These are phyloP conservation scores for Aspergillus sclerotialis DNA, from an alignment of 2,329 filamentous ascomycete genomes.

Conservation along the genomic window DNA sequence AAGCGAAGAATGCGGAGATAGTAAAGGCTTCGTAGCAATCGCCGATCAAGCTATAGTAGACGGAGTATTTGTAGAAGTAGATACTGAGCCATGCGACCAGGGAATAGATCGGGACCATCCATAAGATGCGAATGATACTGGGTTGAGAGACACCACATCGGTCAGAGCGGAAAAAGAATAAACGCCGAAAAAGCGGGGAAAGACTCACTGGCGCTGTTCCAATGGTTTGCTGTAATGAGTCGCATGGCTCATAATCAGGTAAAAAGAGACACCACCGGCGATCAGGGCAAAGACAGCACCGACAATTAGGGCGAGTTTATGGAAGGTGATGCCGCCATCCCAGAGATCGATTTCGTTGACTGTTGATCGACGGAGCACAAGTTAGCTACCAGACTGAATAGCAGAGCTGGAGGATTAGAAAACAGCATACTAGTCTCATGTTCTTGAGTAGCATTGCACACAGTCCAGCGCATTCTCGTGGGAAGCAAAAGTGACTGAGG, in stretches of 20 bases:
- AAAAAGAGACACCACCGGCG: conserved; percentile 45
- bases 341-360: conserved; percentile 46
- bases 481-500: conserved; percentile 6
- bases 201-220: conserved; percentile 53
- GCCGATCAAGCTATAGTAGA: conserved; percentile 74
- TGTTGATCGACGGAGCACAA: conserved; percentile 13
- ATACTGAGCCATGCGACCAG: conserved; percentile 67
- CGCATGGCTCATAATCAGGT: conserved; percentile 51
- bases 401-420: background rate
- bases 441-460: conserved; percentile 47
- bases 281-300: conserved; percentile 48
- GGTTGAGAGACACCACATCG: conserved; percentile 2
- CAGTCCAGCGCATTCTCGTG: conserved; percentile 37
- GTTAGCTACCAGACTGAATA: conserved; percentile 2
- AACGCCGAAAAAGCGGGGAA: conserved; percentile 1
- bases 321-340: conserved; percentile 48
- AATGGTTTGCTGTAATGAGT: conserved; percentile 54
- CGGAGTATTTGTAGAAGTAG: conserved; percentile 65
- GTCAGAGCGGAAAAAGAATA: background rate
- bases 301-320: conserved; percentile 49
- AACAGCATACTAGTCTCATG: conserved; percentile 34
- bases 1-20: conserved; percentile 77
- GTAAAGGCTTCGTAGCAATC: conserved; percentile 88
- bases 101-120: conserved; percentile 80
- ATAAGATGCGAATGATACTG: conserved; percentile 78